Percentiles rank a stretch among this genome's conserved stretches.
phyloP scores from a whole-genome alignment of 1,284 basidiomycete genomes.

The Coriolopsis trogii region DNA sequence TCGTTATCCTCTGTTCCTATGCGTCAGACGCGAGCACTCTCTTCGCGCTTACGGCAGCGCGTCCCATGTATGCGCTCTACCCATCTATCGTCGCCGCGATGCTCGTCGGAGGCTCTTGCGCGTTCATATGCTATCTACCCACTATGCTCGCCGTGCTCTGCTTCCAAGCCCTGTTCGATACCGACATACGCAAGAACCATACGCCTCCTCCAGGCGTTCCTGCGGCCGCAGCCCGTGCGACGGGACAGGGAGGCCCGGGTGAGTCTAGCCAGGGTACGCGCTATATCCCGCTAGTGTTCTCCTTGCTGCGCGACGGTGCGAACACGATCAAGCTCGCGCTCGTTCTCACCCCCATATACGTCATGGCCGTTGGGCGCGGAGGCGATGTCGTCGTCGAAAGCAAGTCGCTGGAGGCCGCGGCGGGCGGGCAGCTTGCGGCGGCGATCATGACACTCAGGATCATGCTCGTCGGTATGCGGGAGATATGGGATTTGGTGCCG shows the following conservation, averaged over 20 bases:
- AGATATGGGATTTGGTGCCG: constrained; percentile 23
- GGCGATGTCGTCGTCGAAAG: constrained; percentile 1
- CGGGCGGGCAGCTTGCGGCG: constrained; percentile 23
- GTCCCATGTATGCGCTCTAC: constrained; percentile 16
- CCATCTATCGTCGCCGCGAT: constrained; percentile 19
- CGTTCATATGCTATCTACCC: constrained; percentile 20
- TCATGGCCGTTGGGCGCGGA: constrained; percentile 12
- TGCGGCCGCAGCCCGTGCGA: background rate
- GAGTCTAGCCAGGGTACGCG: too few relatives aligned
- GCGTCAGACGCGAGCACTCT: constrained; percentile 13
- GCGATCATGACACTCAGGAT: constrained; percentile 20
- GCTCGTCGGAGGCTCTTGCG: constrained; percentile 21
- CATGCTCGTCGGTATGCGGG: constrained; percentile 14
- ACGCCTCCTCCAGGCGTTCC: constrained; percentile 3
- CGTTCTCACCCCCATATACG: constrained; percentile 17
- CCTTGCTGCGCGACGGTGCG: constrained; percentile 22
- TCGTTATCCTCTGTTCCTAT: constrained; percentile 8
- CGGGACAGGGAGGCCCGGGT: too few relatives aligned
- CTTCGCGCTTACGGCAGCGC: constrained; percentile 21
- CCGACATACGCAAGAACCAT: constrained; percentile 17
- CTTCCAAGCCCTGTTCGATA: constrained; percentile 15
- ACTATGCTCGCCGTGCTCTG: constrained; percentile 18
- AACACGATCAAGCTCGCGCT: constrained; percentile 21
- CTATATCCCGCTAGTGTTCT: too few relatives aligned
- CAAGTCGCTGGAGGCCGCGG: constrained; percentile 18